Conservation (phyloP, 768 basidiomycete species). For the Pleurotus citrinopileatus region DNA sequence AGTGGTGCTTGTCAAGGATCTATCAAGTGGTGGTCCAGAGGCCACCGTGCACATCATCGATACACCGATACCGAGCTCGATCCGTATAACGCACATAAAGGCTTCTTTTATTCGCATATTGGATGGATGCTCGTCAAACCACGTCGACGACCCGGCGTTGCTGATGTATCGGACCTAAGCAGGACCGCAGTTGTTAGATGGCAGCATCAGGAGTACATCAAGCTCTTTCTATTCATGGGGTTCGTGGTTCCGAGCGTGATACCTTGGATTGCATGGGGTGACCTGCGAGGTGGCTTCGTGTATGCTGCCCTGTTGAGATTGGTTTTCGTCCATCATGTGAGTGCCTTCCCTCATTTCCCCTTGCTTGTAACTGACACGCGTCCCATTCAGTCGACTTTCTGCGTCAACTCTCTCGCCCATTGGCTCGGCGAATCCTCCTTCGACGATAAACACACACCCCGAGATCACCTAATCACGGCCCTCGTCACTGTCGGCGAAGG, state of each 20-base stretch:
- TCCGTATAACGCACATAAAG: slow-evolving; percentile 91
- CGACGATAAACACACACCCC: slow-evolving; percentile 82
- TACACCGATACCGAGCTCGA: slow-evolving; percentile 98
- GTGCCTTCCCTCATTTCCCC: slow-evolving; percentile 21
- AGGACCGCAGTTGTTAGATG: slow-evolving; percentile 79
- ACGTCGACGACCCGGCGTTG: slow-evolving; percentile 83
- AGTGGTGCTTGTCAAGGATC: slow-evolving; percentile 95
- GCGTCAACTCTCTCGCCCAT: slow-evolving; percentile 95
- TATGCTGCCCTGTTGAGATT: slow-evolving; percentile 65
- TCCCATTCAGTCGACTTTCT: slow-evolving; percentile 90
- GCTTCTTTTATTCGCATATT: slow-evolving; percentile 83
- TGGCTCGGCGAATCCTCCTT: slow-evolving; percentile 89
- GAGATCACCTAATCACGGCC: slow-evolving; percentile 87
- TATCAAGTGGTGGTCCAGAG: slow-evolving; percentile 98
- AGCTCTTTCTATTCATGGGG: slow-evolving; percentile 55
- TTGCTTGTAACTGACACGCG: slow-evolving; percentile 50
- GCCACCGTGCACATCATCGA: slow-evolving; percentile 95
- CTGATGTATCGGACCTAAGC: slow-evolving; percentile 84
- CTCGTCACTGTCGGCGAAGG: slow-evolving; percentile 92
- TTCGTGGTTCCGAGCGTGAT: slow-evolving; percentile 58
- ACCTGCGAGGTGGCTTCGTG: slow-evolving; percentile 81
- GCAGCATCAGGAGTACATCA: slow-evolving; percentile 82
- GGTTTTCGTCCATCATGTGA: slow-evolving; percentile 66
- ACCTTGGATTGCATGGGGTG: slow-evolving; percentile 75
- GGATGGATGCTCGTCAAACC: slow-evolving; percentile 96